Percentiles rank a stretch among this genome's conserved stretches.
phyloP scores from a whole-genome alignment of 176 grass and related monocot species.

The Carex littledalei region DNA sequence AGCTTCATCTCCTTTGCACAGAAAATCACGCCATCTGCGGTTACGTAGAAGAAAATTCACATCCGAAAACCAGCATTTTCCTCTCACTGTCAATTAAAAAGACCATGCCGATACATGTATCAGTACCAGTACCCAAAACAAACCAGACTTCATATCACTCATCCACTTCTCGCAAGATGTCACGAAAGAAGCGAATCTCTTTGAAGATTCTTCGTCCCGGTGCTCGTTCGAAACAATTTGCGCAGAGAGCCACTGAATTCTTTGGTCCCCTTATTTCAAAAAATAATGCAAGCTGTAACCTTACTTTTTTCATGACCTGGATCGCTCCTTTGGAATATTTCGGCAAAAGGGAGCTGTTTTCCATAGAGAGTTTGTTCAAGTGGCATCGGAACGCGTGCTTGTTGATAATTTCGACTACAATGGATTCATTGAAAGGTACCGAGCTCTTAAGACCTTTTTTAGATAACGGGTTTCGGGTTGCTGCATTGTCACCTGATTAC shows the following conservation, averaged over 20 bases:
- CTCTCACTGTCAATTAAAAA: neutral
- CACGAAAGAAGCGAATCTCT: constrained; percentile 32
- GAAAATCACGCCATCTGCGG: neutral
- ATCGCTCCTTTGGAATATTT: constrained; percentile 57
- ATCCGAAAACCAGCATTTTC: neutral
- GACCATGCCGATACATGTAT: neutral
- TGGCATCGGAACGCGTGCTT: constrained; percentile 68
- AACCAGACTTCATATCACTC: neutral
- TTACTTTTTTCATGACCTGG: constrained; percentile 81
- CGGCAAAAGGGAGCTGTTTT: constrained; percentile 52
- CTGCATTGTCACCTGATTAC: constrained; percentile 49
- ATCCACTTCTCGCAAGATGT: neutral
- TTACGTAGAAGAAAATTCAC: neutral
- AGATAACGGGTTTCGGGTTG: constrained; percentile 42
- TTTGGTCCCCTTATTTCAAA: constrained; percentile 16
- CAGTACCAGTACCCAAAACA: neutral
- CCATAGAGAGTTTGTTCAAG: constrained; percentile 77
- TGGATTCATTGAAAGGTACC: constrained; percentile 49
- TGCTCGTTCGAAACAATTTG: constrained; percentile 37
- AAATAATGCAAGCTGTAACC: constrained; percentile 22
- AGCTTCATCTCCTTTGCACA: neutral
- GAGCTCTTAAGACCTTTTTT: constrained; percentile 43
- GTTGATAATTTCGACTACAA: constrained; percentile 59
- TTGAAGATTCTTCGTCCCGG: constrained; percentile 25
- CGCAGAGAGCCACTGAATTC: constrained; percentile 39